Evolutionary conservation across 106 monocot genomes (phyloP).

Genomic region (Apostasia ramifera): DNA sequence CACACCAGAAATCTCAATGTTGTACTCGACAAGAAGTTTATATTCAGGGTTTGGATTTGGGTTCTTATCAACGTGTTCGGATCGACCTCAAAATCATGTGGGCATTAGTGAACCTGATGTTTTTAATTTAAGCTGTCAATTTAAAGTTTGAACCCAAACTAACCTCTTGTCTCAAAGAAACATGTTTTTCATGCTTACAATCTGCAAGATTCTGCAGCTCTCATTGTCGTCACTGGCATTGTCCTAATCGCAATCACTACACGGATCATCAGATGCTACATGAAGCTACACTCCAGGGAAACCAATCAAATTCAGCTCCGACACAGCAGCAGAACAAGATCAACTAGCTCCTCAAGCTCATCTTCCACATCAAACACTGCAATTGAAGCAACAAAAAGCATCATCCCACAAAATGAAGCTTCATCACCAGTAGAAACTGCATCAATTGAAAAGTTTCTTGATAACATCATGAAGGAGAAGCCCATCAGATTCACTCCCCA

Average conservation of each 20-base stretch:
- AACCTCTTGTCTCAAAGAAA: too few species aligned
- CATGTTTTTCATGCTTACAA: too few species aligned
- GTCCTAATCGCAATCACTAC: not conserved
- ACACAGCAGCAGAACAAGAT: too few species aligned
- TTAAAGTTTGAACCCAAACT: too few species aligned
- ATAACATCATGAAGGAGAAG: constrained; percentile 8
- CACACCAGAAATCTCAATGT: too few species aligned
- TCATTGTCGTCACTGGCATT: not conserved
- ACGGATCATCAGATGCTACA: not conserved
- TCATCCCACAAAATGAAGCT: not conserved
- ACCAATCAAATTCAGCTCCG: not conserved
- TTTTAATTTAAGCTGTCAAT: too few species aligned
- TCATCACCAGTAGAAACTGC: not conserved
- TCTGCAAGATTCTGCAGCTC: not conserved
- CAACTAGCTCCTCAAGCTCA: not conserved
- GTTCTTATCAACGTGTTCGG: too few species aligned
- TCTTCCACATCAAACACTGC: too few species aligned
- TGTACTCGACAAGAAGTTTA: too few species aligned
- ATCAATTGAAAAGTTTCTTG: constrained; percentile 6
- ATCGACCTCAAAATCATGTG: too few species aligned
- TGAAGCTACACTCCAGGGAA: not conserved
- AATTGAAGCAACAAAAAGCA: not conserved
- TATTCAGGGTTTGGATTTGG: too few species aligned
- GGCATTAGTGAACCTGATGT: too few species aligned
- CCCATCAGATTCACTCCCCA: constrained; percentile 9